Evolutionary conservation across 495 filamentous ascomycete genomes (phyloP), one percentile per base, ranked within the genome.

Genomic region (Aspergillus homomorphus): DNA sequence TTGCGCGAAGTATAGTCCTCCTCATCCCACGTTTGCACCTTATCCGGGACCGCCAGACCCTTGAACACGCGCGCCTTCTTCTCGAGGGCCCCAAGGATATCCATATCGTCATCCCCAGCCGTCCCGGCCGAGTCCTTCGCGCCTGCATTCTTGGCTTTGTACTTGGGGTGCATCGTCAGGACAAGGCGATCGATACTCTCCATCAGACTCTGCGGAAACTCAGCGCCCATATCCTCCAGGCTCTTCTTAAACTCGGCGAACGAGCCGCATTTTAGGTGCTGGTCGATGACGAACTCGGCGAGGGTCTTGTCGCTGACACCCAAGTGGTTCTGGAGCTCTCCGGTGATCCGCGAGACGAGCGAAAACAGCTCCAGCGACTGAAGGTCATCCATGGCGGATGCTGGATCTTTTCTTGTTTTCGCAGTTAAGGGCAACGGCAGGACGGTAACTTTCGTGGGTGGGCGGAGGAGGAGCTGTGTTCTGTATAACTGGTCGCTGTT

Each of bases 251-350:
- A 96, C 5, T 88, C 84, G 16, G 77, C 67, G 48, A 89, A 76
- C 2, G 79, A 81, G 18, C 72, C 74, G 76, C 86, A 90, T 85
- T 92, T 84, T 65, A 88, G 68, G 64, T 96, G 90, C 63, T 95
- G 89, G 59, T 87, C 89, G 63, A 98, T 96, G 56, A 98, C 82
- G 69, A 95, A 98, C 71, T 98, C 94, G 51, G 94, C 92, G 18
- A 98, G 79, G 1, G 91, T 96, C 76, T 96, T 96, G 69, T 98
- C 93, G 71, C 79, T 89, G 66, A 97, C 87, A 30, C 93, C 91
- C 54, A 98, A 74, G 74, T 98, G 89, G 73, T 98, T 98, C 63
- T 91, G 87, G 45, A 98, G 79, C 76, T 98, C 94, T 28, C 87
- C 91, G 38, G 91, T 96, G 63, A 98, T 90, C 73, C 93, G 96